Base-by-base conservation (phyloP, 129 eudicot species). In the Arctium minus region DNA sequence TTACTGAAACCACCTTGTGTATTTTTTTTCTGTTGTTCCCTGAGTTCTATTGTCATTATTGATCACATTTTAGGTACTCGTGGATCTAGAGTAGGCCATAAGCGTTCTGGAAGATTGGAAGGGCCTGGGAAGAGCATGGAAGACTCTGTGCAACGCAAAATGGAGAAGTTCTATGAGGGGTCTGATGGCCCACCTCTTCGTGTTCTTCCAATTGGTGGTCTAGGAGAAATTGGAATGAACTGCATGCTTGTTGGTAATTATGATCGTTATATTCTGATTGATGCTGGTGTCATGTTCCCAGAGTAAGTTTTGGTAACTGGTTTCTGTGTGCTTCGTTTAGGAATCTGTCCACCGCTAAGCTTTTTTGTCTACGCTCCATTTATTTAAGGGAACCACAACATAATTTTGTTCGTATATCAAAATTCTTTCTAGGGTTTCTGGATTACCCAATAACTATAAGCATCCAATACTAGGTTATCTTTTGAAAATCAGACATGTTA, bases 191-290 rank as follows among this genome's bases (percentile, higher is more conserved):
- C 99, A 11, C 99, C 99, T 53, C 84, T 96, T 27, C 99, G 99
- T 36, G 72, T 96, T 78, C 92, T 96, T 56, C 99, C 99, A 40
- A 93, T 96, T 85, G 99, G 99, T 70, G 99, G 99, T 64, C 80
- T 96, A 60, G 99, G 99, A 76, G 99, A 96, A 89, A 96, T 96
- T 78, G 99, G 99, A 86, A 96, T 96, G 99, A 96, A 96, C 77
- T 96, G 99, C 89, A 96, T 96, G 99, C 97, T 96, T 81, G 93
- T 96, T 68, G 99, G 99, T 37, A 93, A 96, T 85, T 96, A 90
- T 74, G 98, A 96, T 83, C 97, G 99, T 18, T 96, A 96, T 87
- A 93, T 96, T 80, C 85, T 96, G 79, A 91, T 96, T 76, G 99
- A 96, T 91, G 99, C 99, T 53, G 99, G 99, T 81, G 88, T 93